Evolutionary conservation across 129 eudicot genomes (phyloP).

Genomic region (Centrapalus pauciflorus): DNA sequence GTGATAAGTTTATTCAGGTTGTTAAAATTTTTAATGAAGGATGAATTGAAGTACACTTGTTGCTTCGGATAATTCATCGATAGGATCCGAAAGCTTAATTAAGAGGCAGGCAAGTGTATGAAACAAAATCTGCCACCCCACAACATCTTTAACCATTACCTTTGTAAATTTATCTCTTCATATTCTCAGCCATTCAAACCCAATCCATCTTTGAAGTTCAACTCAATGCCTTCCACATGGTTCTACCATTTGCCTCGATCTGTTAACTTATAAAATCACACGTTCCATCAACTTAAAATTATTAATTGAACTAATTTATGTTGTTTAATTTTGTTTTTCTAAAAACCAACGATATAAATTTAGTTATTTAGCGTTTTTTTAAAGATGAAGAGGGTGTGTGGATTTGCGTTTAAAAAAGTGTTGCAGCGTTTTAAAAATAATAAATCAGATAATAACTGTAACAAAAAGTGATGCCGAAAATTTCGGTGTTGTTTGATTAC

Average conservation of each 20-base stretch:
- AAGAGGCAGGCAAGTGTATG: conserved; percentile 1
- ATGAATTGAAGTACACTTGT: not conserved
- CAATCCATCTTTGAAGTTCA: conserved; percentile 45
- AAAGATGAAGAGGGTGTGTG: too few species aligned
- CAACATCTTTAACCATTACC: conserved; percentile 6
- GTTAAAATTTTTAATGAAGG: not conserved
- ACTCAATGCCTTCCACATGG: conserved; percentile 36
- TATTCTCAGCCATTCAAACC: conserved; percentile 51
- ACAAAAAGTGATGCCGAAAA: too few species aligned
- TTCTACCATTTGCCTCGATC: not conserved
- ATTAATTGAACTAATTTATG: too few species aligned
- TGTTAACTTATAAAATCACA: too few species aligned
- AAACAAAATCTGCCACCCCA: conserved; percentile 10
- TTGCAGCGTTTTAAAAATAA: too few species aligned
- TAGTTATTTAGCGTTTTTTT: too few species aligned
- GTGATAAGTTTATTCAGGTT: conserved; percentile 4
- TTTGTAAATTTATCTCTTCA: not conserved
- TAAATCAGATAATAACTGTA: too few species aligned
- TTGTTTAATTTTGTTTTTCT: too few species aligned
- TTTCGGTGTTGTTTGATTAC: too few species aligned
- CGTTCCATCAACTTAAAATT: too few species aligned
- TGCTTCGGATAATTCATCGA: not conserved
- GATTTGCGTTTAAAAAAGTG: too few species aligned
- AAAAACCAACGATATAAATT: too few species aligned
- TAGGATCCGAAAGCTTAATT: not conserved